Evolutionary conservation across 805 yeast genomes (phyloP).

Genomic region (Blastobotrys robertii): DNA sequence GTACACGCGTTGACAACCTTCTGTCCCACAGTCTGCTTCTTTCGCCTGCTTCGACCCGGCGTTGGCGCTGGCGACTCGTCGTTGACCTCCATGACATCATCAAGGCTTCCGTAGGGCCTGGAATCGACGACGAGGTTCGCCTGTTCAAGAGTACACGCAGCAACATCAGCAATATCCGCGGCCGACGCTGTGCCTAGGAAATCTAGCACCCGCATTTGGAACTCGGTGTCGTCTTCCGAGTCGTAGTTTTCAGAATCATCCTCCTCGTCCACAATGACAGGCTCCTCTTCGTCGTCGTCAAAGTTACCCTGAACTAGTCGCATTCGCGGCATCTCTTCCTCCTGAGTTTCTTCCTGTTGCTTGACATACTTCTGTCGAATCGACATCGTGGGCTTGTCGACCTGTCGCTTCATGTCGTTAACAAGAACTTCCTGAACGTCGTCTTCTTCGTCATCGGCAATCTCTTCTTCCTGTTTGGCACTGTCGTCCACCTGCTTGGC

Average conservation of each 20-base stretch:
- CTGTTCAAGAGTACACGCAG: slow-evolving; percentile 54
- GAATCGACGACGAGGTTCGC: slow-evolving; percentile 55
- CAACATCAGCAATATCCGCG: slow-evolving; percentile 71
- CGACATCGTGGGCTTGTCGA: background rate
- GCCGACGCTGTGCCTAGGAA: slow-evolving; percentile 71
- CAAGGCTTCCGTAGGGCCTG: slow-evolving; percentile 61
- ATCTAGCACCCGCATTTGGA: slow-evolving; percentile 58
- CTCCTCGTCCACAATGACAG: slow-evolving; percentile 15
- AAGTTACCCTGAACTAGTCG: slow-evolving; percentile 2
- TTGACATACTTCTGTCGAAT: slow-evolving; percentile 1
- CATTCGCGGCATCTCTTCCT: slow-evolving; percentile 2
- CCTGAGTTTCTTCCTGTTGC: no score
- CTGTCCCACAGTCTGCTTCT: slow-evolving; percentile 55
- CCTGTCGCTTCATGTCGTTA: background rate
- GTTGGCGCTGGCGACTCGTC: slow-evolving; percentile 25
- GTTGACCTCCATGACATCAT: slow-evolving; percentile 46
- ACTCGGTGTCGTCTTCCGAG: slow-evolving; percentile 35
- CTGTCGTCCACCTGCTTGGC: slow-evolving; percentile 22
- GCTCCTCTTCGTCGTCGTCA: slow-evolving; percentile 8
- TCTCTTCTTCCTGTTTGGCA: slow-evolving; percentile 8
- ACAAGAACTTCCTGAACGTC: background rate
- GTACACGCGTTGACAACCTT: slow-evolving; percentile 62
- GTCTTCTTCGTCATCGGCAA: background rate
- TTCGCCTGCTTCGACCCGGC: slow-evolving; percentile 31
- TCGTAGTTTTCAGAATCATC: slow-evolving; percentile 41